Conservation (phyloP, 768 basidiomycete genomes). For the Lactarius trivialis region DNA sequence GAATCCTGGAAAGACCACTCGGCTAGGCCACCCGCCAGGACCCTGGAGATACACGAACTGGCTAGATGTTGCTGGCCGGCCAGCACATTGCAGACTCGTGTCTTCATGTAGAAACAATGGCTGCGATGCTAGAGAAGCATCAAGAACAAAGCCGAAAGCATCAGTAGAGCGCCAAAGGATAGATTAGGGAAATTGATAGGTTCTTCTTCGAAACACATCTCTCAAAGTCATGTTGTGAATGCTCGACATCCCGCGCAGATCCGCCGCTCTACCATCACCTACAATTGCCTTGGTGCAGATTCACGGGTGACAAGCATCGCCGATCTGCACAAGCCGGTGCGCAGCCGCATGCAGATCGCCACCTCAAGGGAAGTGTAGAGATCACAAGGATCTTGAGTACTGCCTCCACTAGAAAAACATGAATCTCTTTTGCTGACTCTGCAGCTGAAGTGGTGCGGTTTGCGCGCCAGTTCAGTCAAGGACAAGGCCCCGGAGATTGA, state of each 20-base stretch:
- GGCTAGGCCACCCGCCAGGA: slow-evolving; percentile 6
- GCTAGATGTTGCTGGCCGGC: not conserved
- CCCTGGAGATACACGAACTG: not conserved
- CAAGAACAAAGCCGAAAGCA: not conserved
- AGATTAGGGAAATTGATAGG: not conserved
- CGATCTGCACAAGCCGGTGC: slow-evolving; percentile 6
- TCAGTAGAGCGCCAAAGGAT: not conserved
- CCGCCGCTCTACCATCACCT: not conserved
- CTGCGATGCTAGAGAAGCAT: slow-evolving; percentile 5
- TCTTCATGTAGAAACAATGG: slow-evolving; percentile 1
- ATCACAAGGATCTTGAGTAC: not conserved
- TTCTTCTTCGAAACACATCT: not conserved
- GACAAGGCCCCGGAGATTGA: not conserved
- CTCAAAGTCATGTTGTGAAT: not conserved
- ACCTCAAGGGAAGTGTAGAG: not conserved
- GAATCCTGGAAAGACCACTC: not conserved
- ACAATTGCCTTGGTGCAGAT: not conserved
- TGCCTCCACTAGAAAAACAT: not conserved
- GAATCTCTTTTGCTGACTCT: not conserved
- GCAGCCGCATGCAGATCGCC: not conserved
- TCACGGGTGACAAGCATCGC: not conserved
- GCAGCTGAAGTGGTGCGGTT: not conserved
- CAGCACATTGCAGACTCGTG: not conserved
- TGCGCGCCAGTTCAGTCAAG: not conserved
- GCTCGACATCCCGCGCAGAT: not conserved